These are phyloP conservation scores for Evernia prunastri DNA, from an alignment of 495 filamentous ascomycete species.

Conservation along the genomic window DNA sequence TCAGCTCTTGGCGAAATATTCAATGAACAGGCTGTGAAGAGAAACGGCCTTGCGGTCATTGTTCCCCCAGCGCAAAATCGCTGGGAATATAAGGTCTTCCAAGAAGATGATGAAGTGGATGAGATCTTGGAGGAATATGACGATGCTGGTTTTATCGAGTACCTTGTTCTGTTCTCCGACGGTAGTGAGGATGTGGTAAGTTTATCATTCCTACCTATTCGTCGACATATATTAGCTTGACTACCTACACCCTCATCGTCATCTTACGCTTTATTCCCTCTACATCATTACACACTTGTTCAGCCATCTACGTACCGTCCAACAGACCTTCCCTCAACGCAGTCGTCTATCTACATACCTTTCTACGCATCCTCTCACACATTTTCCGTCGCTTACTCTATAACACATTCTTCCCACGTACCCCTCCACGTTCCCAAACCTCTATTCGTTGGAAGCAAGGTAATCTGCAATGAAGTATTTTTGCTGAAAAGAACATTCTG, in stretches of 20 bases:
- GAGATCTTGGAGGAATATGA: slow-evolving; percentile 36
- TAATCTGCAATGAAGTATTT: not conserved
- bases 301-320: too few relatives aligned
- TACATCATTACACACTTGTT: not conserved
- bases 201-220: not conserved
- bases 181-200: slow-evolving; percentile 40
- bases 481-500: not conserved
- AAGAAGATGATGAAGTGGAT: slow-evolving; percentile 40
- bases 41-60: slow-evolving; percentile 31
- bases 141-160: slow-evolving; percentile 25
- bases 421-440: not conserved
- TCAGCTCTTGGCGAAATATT: slow-evolving; percentile 4
- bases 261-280: not conserved
- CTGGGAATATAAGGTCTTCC: slow-evolving; percentile 44
- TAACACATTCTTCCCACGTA: not conserved
- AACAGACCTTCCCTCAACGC: not conserved
- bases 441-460: not conserved
- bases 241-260: not conserved
- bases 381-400: not conserved
- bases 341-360: not conserved
- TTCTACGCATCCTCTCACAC: not conserved
- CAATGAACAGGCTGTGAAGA: slow-evolving; percentile 9
- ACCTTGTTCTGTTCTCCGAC: slow-evolving; percentile 43
- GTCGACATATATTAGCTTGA: not conserved
- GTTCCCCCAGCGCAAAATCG: slow-evolving; percentile 36